A percentile compares a stretch with the other conserved stretches of the same genome.
Conservation (phyloP, 2,329 filamentous ascomycete species). For the Penicillium capsulatum region DNA sequence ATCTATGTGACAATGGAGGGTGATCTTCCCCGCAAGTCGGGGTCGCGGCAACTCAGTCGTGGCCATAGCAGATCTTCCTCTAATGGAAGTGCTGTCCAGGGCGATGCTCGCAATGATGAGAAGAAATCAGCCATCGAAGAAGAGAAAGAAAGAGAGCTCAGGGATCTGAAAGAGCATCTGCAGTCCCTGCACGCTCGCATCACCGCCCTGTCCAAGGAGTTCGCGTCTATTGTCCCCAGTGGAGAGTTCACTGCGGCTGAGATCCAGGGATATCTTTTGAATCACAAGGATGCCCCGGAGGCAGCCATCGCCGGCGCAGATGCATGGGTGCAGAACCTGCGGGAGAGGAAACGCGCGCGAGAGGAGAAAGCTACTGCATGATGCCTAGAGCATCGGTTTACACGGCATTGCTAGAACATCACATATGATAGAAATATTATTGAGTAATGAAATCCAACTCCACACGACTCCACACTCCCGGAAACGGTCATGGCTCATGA, state of each 20-base stretch:
- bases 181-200: conserved; percentile 20
- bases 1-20: conserved; percentile 35
- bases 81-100: not conserved
- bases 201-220: conserved; percentile 25
- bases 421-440: not conserved
- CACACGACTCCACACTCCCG: no score
- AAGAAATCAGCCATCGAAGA: conserved; percentile 1
- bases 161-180: conserved; percentile 3
- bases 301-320: conserved; percentile 29
- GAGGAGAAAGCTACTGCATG: conserved; percentile 7
- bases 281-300: conserved; percentile 32
- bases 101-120: not conserved
- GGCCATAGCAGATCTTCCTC: not conserved
- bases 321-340: conserved; percentile 28
- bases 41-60: conserved; percentile 4
- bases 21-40: conserved; percentile 19
- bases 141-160: not conserved
- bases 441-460: no score
- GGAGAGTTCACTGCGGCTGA: conserved; percentile 39
- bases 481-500: no score
- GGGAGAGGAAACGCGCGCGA: conserved; percentile 25
- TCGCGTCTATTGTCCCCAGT: conserved; percentile 30
- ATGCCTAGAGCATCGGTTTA: not conserved
- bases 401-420: not conserved
- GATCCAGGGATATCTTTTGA: conserved; percentile 41